phyloP scores from a whole-genome alignment of 306 rosid species.

The Oemleria cerasiformis region DNA sequence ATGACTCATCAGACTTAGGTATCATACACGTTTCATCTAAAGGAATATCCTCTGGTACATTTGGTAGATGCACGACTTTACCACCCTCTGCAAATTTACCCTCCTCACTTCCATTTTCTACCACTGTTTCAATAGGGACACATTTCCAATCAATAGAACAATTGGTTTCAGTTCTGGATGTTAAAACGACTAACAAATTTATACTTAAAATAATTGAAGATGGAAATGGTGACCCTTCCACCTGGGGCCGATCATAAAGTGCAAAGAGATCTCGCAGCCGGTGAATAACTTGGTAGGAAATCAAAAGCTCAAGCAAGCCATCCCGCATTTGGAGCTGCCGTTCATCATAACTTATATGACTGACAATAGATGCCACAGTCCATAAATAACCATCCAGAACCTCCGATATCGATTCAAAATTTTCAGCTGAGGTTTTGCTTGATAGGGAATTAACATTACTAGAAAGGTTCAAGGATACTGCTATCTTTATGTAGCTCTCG shows the following conservation, averaged over 20 bases:
- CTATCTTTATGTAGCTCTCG: constrained; percentile 91
- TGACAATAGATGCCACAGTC: constrained; percentile 71
- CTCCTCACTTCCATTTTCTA: constrained; percentile 44
- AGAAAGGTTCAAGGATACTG: constrained; percentile 75
- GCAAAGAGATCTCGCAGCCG: constrained; percentile 95
- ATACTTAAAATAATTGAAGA: constrained; percentile 77
- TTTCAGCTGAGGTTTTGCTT: constrained; percentile 75
- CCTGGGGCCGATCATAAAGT: constrained; percentile 97
- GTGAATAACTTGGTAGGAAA: constrained; percentile 88
- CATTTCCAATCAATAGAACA: constrained; percentile 69
- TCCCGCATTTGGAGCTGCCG: constrained; percentile 93
- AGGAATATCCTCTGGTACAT: constrained; percentile 75
- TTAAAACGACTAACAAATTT: constrained; percentile 75
- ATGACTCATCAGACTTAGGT: constrained; percentile 37
- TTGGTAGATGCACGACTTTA: constrained; percentile 52
- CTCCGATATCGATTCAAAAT: constrained; percentile 80
- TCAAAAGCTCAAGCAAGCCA: constrained; percentile 80
- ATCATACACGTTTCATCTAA: constrained; percentile 46
- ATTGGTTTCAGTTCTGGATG: constrained; percentile 63
- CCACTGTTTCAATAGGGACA: constrained; percentile 33
- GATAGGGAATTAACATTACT: constrained; percentile 55
- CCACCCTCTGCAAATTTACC: constrained; percentile 40
- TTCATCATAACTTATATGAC: constrained; percentile 75
- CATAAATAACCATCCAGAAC: constrained; percentile 82
- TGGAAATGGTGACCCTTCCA: constrained; percentile 92